Evolutionary conservation across 306 rosid genomes (phyloP).

Genomic region (Oxytropis ochrocephala): DNA sequence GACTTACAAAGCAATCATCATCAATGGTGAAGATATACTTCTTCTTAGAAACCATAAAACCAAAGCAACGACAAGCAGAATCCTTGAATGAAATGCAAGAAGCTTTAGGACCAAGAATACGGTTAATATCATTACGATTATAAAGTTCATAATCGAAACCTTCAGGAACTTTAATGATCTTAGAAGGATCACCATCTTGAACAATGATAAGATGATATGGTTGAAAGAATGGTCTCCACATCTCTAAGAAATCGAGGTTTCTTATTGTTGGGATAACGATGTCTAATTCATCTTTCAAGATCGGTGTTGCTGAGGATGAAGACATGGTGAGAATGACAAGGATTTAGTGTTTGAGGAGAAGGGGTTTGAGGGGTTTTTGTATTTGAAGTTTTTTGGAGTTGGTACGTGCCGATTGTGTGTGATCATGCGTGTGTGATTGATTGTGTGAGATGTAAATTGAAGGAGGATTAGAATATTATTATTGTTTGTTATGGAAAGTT

Average conservation of each 20-base stretch:
- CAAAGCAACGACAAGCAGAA: conserved; percentile 83
- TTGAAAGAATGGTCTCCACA: conserved; percentile 71
- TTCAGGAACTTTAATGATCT: conserved; percentile 53
- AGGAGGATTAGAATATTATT: no score
- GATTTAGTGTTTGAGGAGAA: neutral
- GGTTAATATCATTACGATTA: conserved; percentile 53
- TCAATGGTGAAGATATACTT: conserved; percentile 85
- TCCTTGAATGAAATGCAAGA: conserved; percentile 86
- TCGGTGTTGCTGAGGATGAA: conserved; percentile 11
- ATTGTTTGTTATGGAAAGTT: no score
- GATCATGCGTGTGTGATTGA: no score
- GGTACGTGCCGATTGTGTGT: conserved; percentile 17
- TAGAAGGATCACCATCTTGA: conserved; percentile 82
- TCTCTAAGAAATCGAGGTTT: conserved; percentile 68
- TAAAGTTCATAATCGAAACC: conserved; percentile 73
- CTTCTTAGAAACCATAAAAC: conserved; percentile 63
- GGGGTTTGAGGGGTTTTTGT: conserved; percentile 13
- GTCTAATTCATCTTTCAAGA: conserved; percentile 68
- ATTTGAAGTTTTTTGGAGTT: neutral
- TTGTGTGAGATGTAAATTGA: neutral
- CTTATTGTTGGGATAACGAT: conserved; percentile 82
- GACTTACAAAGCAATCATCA: conserved; percentile 80
- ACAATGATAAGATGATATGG: conserved; percentile 71
- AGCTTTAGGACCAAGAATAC: conserved; percentile 53
- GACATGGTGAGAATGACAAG: conserved; percentile 25